These are phyloP conservation scores for Triticum urartu DNA, from an alignment of 176 grass and related monocot species.

Conservation along the genomic window DNA sequence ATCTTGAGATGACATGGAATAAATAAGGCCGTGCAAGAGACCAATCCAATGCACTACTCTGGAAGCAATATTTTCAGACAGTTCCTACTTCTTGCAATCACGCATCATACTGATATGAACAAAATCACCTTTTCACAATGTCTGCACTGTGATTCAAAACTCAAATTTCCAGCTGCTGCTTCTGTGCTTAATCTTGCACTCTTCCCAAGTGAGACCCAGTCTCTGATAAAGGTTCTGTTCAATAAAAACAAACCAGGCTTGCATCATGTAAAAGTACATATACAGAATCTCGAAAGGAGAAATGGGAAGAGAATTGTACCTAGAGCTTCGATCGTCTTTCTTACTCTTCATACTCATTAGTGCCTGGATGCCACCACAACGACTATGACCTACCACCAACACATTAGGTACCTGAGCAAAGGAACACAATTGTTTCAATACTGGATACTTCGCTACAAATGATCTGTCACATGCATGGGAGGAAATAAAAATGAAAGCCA, in stretches of 20 bases:
- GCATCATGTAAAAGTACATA: neutral
- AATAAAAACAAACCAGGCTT: slow-evolving; percentile 34
- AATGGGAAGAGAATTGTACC: slow-evolving; percentile 48
- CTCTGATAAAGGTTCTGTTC: slow-evolving; percentile 67
- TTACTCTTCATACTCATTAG: slow-evolving; percentile 89
- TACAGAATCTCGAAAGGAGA: neutral
- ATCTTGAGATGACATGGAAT: neutral
- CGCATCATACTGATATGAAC: neutral
- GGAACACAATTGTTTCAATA: slow-evolving; percentile 9
- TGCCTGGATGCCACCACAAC: slow-evolving; percentile 92
- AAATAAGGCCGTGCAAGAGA: neutral
- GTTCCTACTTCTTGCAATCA: neutral
- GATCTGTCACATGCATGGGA: neutral
- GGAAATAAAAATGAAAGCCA: neutral
- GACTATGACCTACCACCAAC: slow-evolving; percentile 86
- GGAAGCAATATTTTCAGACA: neutral
- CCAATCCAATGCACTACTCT: neutral
- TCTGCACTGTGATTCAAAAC: slow-evolving; percentile 82
- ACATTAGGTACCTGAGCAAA: slow-evolving; percentile 73
- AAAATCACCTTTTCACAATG: slow-evolving; percentile 88
- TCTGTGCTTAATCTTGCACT: slow-evolving; percentile 83
- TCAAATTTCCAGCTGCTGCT: slow-evolving; percentile 86
- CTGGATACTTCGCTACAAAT: neutral
- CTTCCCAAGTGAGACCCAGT: slow-evolving; percentile 85
- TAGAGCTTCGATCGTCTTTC: slow-evolving; percentile 54